phyloP scores from a whole-genome alignment of 345 rosid species.

The Mercurialis annua region DNA sequence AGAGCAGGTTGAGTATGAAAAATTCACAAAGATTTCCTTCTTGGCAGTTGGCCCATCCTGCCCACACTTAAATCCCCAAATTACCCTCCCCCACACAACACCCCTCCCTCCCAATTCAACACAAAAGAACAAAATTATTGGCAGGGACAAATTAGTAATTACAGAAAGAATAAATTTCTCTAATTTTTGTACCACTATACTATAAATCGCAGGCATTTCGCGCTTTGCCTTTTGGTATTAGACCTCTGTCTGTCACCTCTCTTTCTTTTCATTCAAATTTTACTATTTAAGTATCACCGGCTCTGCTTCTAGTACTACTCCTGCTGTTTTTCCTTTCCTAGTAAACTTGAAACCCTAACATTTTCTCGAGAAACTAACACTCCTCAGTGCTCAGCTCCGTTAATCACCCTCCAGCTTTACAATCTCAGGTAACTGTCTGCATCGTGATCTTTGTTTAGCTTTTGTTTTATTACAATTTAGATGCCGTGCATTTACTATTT shows the following conservation, averaged over 20 bases:
- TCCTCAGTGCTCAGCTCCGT: not conserved
- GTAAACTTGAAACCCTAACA: not conserved
- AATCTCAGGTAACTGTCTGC: not conserved
- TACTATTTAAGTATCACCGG: too few species aligned
- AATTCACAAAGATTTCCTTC: too few species aligned
- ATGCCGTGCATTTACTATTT: too few species aligned
- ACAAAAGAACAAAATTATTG: not conserved
- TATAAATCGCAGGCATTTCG: not conserved
- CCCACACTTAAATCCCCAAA: not conserved
- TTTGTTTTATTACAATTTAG: not conserved
- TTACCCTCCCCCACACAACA: not conserved
- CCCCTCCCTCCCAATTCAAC: not conserved
- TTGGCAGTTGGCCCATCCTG: too few species aligned
- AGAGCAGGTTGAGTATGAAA: too few species aligned
- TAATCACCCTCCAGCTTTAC: not conserved
- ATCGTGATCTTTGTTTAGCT: not conserved
- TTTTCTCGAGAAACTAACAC: slow-evolving; percentile 1
- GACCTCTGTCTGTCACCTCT: not conserved
- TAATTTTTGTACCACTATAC: not conserved
- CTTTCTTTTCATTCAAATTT: not conserved
- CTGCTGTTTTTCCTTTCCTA: not conserved
- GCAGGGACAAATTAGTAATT: not conserved
- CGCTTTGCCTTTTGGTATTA: not conserved
- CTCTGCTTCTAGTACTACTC: not conserved
- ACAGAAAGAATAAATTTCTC: too few species aligned